Conservation (phyloP, 176 grass and related monocot species). For the Pontederia paniculata region DNA sequence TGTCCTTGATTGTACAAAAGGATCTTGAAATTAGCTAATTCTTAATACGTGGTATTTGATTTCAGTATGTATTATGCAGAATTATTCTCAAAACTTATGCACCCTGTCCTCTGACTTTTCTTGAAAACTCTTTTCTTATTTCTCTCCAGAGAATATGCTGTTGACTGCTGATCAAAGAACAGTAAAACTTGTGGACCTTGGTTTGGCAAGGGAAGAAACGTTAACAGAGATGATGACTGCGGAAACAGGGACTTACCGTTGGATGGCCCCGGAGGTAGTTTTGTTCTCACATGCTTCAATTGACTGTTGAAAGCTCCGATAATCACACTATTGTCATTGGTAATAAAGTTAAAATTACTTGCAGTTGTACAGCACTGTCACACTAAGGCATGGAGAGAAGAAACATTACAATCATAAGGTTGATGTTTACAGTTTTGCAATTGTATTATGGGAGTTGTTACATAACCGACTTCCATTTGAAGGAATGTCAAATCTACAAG, state of each 20-base stretch:
- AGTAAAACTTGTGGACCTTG: slow-evolving; percentile 94
- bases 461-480: slow-evolving; percentile 91
- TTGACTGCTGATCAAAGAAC: slow-evolving; percentile 82
- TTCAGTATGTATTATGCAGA: too few species aligned
- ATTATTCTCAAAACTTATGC: neutral
- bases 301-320: too few species aligned
- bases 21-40: too few species aligned
- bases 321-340: too few species aligned
- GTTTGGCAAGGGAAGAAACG: slow-evolving; percentile 98
- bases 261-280: slow-evolving; percentile 98
- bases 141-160: slow-evolving; percentile 68
- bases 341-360: neutral
- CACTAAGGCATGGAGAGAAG: slow-evolving; percentile 95
- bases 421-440: slow-evolving; percentile 97
- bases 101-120: neutral
- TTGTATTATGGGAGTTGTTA: slow-evolving; percentile 94
- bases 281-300: neutral
- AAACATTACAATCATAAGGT: slow-evolving; percentile 99
- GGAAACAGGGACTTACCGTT: slow-evolving; percentile 96
- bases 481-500: slow-evolving; percentile 99
- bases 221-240: slow-evolving; percentile 99
- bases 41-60: too few species aligned
- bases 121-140: neutral
- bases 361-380: slow-evolving; percentile 97
- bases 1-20: too few species aligned